These are phyloP conservation scores for Gentiana straminea DNA, from an alignment of 257 asterid genomes.

Conservation along the genomic window DNA sequence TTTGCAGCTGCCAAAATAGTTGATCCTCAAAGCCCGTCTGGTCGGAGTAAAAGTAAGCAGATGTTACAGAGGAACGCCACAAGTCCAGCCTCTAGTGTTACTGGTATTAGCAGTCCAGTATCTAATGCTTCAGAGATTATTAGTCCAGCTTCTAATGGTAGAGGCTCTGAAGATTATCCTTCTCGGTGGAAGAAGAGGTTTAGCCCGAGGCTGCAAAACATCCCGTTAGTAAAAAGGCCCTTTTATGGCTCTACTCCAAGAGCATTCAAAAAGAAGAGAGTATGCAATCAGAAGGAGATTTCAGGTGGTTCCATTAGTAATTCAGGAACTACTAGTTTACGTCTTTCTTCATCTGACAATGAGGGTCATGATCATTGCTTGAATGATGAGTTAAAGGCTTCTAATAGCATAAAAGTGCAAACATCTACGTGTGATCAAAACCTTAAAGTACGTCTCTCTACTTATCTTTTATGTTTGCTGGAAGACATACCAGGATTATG, in stretches of 20 bases:
- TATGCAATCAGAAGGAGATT: background rate
- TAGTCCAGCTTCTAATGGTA: no score
- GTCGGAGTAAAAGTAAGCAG: no score
- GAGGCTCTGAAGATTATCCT: no score
- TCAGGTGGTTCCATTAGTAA: background rate
- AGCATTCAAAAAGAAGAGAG: background rate
- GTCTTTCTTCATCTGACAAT: background rate
- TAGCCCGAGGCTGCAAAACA: conserved; percentile 6
- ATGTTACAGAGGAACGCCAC: no score
- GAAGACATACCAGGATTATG: background rate
- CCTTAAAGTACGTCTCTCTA: background rate
- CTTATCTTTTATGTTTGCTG: background rate
- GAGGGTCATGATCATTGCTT: background rate
- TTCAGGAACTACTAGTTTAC: background rate
- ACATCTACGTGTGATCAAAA: conserved; percentile 7
- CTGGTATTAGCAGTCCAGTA: no score
- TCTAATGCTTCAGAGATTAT: no score
- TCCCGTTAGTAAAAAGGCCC: conserved; percentile 1
- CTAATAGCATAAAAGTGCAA: conserved; percentile 1
- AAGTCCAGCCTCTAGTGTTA: no score
- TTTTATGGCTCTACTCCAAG: conserved; percentile 1
- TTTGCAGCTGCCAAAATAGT: no score
- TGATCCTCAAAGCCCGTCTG: no score
- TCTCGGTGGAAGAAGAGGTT: conserved; percentile 1
- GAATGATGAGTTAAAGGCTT: background rate